Conservation (phyloP, 192 early-diverging fungal species). For the Funneliformis geosporum region DNA sequence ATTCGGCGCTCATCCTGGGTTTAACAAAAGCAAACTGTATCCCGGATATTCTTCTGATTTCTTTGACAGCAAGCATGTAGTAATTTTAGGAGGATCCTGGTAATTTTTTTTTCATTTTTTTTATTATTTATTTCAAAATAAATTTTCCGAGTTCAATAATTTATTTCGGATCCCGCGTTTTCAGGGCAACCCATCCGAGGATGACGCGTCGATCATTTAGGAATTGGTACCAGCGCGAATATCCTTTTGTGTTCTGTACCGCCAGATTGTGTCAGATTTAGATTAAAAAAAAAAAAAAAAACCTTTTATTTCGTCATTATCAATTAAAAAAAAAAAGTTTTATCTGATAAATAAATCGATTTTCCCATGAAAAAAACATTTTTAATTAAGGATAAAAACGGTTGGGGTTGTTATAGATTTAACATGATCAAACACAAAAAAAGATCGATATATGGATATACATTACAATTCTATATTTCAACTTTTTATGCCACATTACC, state of each 20-base stretch:
- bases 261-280: slow-evolving; percentile 59
- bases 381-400: no score
- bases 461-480: no score
- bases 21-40: slow-evolving; percentile 66
- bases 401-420: no score
- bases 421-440: no score
- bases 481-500: no score
- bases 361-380: no score
- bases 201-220: slow-evolving; percentile 73
- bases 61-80: slow-evolving; percentile 84
- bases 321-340: no score
- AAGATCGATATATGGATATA: no score
- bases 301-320: no score
- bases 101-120: not conserved
- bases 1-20: slow-evolving; percentile 63
- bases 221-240: slow-evolving; percentile 91
- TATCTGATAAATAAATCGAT: no score
- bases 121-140: not conserved
- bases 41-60: slow-evolving; percentile 92
- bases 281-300: not conserved
- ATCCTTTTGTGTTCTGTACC: slow-evolving; percentile 80
- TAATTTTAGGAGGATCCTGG: slow-evolving; percentile 84
- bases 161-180: not conserved
- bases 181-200: slow-evolving; percentile 71
- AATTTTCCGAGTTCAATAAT: not conserved